phyloP scores from a whole-genome alignment of 352 stramenopile genomes.

The Globisporangium parvum region DNA sequence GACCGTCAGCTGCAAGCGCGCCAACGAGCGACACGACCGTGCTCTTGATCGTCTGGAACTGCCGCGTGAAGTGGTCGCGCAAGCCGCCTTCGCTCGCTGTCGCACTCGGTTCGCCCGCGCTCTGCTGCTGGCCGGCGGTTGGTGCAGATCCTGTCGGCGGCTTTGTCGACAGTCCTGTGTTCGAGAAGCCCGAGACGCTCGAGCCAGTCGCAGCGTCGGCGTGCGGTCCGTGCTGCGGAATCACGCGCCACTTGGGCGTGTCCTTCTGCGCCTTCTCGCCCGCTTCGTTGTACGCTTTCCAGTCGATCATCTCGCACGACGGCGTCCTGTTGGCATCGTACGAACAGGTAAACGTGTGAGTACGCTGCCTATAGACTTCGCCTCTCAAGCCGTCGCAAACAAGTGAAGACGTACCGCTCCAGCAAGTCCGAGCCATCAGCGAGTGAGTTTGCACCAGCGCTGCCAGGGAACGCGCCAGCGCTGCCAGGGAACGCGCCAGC shows the following conservation, averaged over 20 bases:
- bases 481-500: conserved; percentile 6
- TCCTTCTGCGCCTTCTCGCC: conserved; percentile 57
- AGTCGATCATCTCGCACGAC: conserved; percentile 80
- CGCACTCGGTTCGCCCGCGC: conserved; percentile 5
- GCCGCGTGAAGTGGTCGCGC: conserved; percentile 30
- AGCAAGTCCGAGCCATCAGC: conserved; percentile 14
- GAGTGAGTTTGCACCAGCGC: conserved; percentile 5
- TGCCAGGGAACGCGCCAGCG: conserved; percentile 5
- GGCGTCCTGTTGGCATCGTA: conserved; percentile 23
- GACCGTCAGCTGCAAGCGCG: conserved; percentile 15
- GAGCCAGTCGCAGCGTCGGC: conserved; percentile 22
- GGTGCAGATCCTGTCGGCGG: conserved; percentile 17
- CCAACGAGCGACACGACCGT: conserved; percentile 41
- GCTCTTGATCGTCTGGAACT: conserved; percentile 43
- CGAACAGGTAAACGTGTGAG: neutral
- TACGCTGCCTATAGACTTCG: neutral
- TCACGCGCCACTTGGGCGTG: conserved; percentile 63
- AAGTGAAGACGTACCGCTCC: conserved; percentile 20
- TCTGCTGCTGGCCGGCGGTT: conserved; percentile 1
- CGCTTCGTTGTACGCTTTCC: conserved; percentile 81
- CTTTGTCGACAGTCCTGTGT: conserved; percentile 11
- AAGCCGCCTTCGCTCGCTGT: conserved; percentile 16
- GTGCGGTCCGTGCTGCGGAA: conserved; percentile 70
- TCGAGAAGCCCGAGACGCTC: neutral
- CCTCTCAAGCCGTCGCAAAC: too few relatives aligned